phyloP scores from a whole-genome alignment of 2,329 filamentous ascomycete genomes.

The Xylariaceae sp. region DNA sequence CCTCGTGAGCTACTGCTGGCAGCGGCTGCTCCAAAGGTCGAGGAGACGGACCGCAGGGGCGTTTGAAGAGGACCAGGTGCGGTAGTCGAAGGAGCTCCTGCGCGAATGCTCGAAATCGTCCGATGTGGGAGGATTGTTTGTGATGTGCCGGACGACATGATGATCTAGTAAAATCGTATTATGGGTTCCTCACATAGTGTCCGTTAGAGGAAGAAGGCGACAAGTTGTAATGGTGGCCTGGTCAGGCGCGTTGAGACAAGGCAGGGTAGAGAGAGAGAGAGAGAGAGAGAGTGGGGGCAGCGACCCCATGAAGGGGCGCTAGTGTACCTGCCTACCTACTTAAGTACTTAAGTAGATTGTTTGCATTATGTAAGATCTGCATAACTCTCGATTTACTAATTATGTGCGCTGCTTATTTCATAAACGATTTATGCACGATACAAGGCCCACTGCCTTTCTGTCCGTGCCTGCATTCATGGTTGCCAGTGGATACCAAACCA shows the following conservation, averaged over 20 bases:
- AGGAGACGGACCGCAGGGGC: slow-evolving; percentile 44
- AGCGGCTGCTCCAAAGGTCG: slow-evolving; percentile 54
- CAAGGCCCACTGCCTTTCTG: not conserved
- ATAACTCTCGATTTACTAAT: too few relatives aligned
- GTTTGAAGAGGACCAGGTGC: slow-evolving; percentile 51
- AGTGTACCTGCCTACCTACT: too few relatives aligned
- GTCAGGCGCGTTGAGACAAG: not conserved
- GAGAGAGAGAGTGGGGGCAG: too few relatives aligned
- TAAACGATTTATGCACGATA: not conserved
- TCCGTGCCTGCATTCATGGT: slow-evolving; percentile 14
- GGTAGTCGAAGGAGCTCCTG: slow-evolving; percentile 32
- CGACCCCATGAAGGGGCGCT: too few relatives aligned
- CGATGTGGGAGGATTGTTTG: slow-evolving; percentile 48
- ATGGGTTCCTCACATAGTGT: slow-evolving; percentile 11
- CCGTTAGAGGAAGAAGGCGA: not conserved
- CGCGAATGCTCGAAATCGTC: slow-evolving; percentile 52
- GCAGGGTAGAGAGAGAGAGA: too few relatives aligned
- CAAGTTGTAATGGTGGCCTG: not conserved
- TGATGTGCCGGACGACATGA: slow-evolving; percentile 42
- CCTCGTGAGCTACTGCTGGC: slow-evolving; percentile 55
- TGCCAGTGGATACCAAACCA: slow-evolving; percentile 28
- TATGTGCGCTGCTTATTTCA: too few relatives aligned
- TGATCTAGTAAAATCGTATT: slow-evolving; percentile 3
- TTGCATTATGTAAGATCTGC: too few relatives aligned
- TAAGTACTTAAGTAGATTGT: too few relatives aligned